Evolutionary conservation across 345 rosid species (phyloP).

Genomic region (Salix purpurea): DNA sequence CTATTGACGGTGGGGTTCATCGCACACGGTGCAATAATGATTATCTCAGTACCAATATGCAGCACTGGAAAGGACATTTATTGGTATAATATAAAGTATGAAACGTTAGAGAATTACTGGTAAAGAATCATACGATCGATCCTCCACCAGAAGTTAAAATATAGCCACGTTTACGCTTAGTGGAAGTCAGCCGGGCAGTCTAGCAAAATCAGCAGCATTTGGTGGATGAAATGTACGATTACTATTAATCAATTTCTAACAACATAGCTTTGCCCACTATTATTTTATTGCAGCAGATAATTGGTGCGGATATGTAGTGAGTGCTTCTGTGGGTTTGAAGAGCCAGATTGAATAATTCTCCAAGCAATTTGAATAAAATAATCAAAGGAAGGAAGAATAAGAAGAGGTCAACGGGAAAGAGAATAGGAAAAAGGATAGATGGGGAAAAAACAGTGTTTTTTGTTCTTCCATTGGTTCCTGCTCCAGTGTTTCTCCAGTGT

Average conservation of each 20-base stretch:
- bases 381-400: neutral
- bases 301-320: neutral
- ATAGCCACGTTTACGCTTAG: neutral
- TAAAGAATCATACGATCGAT: neutral
- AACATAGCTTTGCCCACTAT: neutral
- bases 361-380: neutral
- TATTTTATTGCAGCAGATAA: neutral
- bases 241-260: neutral
- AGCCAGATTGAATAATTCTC: neutral
- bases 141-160: neutral
- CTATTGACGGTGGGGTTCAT: conserved; percentile 12
- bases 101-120: neutral
- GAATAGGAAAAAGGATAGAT: neutral
- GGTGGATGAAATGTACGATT: neutral
- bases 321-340: neutral
- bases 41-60: neutral
- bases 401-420: neutral
- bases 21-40: conserved; percentile 1
- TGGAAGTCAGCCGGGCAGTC: conserved; percentile 21
- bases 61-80: neutral
- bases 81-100: neutral
- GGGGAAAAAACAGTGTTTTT: neutral
- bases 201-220: neutral
- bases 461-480: no score
- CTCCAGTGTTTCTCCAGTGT: no score